These are phyloP conservation scores for Globisporangium heterothallicum DNA, from an alignment of 352 stramenopile species.

Conservation along the genomic window DNA sequence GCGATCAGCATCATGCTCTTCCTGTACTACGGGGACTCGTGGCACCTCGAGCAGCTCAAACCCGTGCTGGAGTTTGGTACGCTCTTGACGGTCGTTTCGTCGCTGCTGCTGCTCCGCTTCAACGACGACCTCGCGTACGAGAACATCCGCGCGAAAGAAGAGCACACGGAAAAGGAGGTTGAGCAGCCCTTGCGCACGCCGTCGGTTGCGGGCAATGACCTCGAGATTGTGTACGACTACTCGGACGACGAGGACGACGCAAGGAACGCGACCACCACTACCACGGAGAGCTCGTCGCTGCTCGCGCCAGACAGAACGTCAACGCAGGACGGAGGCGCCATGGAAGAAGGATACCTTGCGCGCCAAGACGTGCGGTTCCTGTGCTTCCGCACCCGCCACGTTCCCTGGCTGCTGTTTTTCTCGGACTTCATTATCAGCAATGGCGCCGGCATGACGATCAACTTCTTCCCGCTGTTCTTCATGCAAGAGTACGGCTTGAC, in stretches of 20 bases:
- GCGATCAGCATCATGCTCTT: conserved; percentile 58
- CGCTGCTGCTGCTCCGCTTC: conserved; percentile 51
- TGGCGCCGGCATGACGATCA: conserved; percentile 78
- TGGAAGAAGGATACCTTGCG: too few relatives aligned
- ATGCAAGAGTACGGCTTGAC: conserved; percentile 73
- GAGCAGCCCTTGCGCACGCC: conserved; percentile 45
- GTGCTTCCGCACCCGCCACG: conserved; percentile 59
- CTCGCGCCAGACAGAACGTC: neutral
- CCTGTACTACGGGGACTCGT: conserved; percentile 56
- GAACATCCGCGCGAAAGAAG: too few relatives aligned
- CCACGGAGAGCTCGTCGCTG: neutral
- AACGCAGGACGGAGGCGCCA: too few relatives aligned
- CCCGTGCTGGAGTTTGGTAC: conserved; percentile 57
- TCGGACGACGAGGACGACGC: conserved; percentile 30
- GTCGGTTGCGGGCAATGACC: conserved; percentile 46
- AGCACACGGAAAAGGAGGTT: conserved; percentile 14
- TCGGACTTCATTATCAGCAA: conserved; percentile 87
- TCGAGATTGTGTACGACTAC: conserved; percentile 72
- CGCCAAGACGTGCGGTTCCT: conserved; percentile 37
- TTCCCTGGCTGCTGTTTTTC: conserved; percentile 63
- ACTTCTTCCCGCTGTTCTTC: conserved; percentile 84
- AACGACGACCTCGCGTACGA: conserved; percentile 49
- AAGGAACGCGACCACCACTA: neutral
- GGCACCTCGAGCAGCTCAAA: conserved; percentile 48
- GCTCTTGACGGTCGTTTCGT: conserved; percentile 38